Conservation (phyloP, 2,329 filamentous ascomycete genomes). For the Aurifilum marmelostoma region DNA sequence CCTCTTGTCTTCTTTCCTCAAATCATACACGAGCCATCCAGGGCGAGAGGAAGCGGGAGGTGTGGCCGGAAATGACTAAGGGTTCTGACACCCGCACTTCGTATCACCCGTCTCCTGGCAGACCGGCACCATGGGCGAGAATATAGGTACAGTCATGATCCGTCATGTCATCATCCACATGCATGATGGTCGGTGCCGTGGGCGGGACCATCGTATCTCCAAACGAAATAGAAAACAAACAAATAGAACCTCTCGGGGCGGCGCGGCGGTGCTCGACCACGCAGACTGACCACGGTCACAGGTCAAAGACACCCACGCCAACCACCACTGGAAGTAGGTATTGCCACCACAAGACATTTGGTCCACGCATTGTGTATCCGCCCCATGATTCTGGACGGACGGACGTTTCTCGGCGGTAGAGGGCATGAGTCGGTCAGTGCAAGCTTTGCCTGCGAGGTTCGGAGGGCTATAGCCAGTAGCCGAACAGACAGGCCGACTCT, state of each 20-base stretch:
- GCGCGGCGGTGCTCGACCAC: constrained; percentile 1
- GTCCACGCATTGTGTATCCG: not conserved
- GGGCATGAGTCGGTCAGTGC: not conserved
- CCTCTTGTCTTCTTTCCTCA: constrained; percentile 4
- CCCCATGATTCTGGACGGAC: not conserved
- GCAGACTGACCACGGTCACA: not conserved
- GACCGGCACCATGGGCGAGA: constrained; percentile 20
- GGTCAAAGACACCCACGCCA: not conserved
- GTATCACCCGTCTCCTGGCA: constrained; percentile 14
- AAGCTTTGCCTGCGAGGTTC: not conserved
- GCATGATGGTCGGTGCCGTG: not conserved
- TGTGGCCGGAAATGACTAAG: constrained; percentile 13
- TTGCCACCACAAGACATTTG: not conserved
- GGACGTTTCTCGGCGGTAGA: not conserved
- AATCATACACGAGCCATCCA: constrained; percentile 24
- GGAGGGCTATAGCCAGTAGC: not conserved
- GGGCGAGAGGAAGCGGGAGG: constrained; percentile 7
- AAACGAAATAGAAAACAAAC: not conserved
- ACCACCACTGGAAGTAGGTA: not conserved
- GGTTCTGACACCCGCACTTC: constrained; percentile 8
- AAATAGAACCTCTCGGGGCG: not conserved
- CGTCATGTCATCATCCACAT: constrained; percentile 22
- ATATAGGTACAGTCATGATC: constrained; percentile 23
- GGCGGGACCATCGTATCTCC: constrained; percentile 14
- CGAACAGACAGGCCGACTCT: not conserved